phyloP scores from a whole-genome alignment of 2,329 filamentous ascomycete species.

The Akanthomyces lecanii region DNA sequence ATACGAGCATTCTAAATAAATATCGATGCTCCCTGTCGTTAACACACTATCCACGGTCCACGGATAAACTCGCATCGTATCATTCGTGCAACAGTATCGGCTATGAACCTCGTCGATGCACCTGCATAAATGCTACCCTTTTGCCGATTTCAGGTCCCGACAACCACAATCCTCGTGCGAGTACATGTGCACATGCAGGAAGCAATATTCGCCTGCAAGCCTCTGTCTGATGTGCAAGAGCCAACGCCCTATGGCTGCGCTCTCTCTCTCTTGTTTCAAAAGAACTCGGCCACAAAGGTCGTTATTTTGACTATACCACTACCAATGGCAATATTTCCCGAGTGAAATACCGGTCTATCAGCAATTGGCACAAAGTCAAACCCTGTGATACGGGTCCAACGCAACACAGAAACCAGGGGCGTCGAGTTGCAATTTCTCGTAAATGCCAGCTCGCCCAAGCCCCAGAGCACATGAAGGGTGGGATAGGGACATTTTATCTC shows the following conservation, averaged over 20 bases:
- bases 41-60: not conserved
- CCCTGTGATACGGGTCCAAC: not conserved
- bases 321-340: not conserved
- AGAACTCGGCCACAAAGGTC: not conserved
- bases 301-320: not conserved
- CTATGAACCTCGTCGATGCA: not conserved
- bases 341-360: not conserved
- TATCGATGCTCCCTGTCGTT: too few relatives aligned
- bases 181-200: not conserved
- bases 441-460: not conserved
- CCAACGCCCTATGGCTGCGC: not conserved
- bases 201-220: slow-evolving; percentile 3
- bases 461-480: not conserved
- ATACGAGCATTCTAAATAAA: not conserved
- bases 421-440: not conserved
- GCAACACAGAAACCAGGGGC: not conserved
- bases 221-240: not conserved
- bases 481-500: not conserved
- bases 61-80: not conserved
- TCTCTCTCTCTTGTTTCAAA: not conserved
- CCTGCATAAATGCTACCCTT: not conserved
- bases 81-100: not conserved
- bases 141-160: not conserved
- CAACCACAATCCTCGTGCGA: not conserved
- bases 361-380: too few relatives aligned